phyloP scores from a whole-genome alignment of 805 yeast species.

The Candida koratica region DNA sequence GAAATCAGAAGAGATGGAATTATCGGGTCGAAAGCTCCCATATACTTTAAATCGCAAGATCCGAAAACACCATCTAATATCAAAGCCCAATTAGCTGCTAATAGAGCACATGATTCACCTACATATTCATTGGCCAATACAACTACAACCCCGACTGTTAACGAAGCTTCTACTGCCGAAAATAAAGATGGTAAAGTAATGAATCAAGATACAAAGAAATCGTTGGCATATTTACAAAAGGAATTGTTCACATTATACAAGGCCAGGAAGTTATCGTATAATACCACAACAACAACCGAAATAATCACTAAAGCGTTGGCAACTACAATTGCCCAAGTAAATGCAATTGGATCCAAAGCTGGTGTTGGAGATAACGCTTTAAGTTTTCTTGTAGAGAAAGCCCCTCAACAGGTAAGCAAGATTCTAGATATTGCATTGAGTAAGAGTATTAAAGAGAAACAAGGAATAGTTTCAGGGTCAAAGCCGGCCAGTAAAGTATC shows the following conservation, averaged over 20 bases:
- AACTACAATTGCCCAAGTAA: slow-evolving; percentile 86
- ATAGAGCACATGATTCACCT: slow-evolving; percentile 26
- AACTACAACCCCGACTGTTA: slow-evolving; percentile 2
- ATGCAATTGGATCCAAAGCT: slow-evolving; percentile 80
- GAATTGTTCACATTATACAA: slow-evolving; percentile 78
- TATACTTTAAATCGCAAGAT: slow-evolving; percentile 30
- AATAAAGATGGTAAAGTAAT: slow-evolving; percentile 20
- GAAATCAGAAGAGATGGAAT: slow-evolving; percentile 35
- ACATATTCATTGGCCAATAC: slow-evolving; percentile 12
- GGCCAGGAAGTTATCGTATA: slow-evolving; percentile 64
- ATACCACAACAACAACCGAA: slow-evolving; percentile 78
- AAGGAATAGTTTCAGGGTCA: slow-evolving; percentile 23
- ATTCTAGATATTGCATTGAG: slow-evolving; percentile 77
- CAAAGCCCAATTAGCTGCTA: slow-evolving; percentile 47
- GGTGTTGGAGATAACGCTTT: slow-evolving; percentile 78
- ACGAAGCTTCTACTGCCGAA: slow-evolving; percentile 1
- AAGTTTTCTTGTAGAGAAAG: slow-evolving; percentile 71
- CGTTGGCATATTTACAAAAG: slow-evolving; percentile 79
- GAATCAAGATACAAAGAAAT: slow-evolving; percentile 62
- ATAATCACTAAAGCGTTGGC: slow-evolving; percentile 88
- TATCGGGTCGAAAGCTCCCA: slow-evolving; percentile 26
- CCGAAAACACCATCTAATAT: slow-evolving; percentile 21
- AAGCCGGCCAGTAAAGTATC: slow-evolving; percentile 18
- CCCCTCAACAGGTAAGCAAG: slow-evolving; percentile 75
- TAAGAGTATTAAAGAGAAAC: slow-evolving; percentile 58